A percentile compares a stretch with the other conserved stretches of the same genome.
Conservation (phyloP, 208 protist species). For the Trypanosoma lewisi region DNA sequence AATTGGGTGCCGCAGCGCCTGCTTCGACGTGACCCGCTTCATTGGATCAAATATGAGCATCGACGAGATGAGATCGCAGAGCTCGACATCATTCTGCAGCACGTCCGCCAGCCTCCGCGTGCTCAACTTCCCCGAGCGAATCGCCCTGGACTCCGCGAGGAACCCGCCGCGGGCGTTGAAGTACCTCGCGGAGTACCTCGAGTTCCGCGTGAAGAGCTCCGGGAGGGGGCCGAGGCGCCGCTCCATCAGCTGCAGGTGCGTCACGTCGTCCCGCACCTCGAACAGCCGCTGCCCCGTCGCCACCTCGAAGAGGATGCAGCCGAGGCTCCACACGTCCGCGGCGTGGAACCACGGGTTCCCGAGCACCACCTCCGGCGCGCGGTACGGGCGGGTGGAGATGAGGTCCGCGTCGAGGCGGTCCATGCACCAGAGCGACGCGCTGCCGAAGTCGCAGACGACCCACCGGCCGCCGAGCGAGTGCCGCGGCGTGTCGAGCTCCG, state of each 20-base stretch:
- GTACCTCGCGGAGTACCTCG: constrained; percentile 50
- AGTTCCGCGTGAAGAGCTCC: constrained; percentile 34
- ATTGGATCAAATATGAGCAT: constrained; percentile 72
- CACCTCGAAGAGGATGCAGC: constrained; percentile 93
- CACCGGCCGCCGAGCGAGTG: constrained; percentile 55
- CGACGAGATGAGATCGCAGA: constrained; percentile 52
- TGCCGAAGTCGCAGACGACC: constrained; percentile 90
- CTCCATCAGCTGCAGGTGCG: constrained; percentile 82
- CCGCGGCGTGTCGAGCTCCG: constrained; percentile 41
- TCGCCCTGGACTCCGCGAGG: constrained; percentile 29
- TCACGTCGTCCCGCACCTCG: constrained; percentile 83
- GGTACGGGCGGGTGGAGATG: constrained; percentile 90
- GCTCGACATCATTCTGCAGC: constrained; percentile 50
- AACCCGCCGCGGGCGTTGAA: constrained; percentile 63
- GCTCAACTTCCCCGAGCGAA: constrained; percentile 38
- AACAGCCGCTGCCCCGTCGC: constrained; percentile 90
- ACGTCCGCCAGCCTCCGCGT: constrained; percentile 41
- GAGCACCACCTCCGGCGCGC: constrained; percentile 89
- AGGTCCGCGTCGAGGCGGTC: constrained; percentile 73
- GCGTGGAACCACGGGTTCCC: constrained; percentile 85
- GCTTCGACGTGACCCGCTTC: constrained; percentile 59
- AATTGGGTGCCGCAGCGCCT: constrained; percentile 64
- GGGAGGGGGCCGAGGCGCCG: constrained; percentile 63
- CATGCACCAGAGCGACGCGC: constrained; percentile 68
- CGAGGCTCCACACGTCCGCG: constrained; percentile 94